Evolutionary conservation across 2,329 filamentous ascomycete genomes (phyloP).

Genomic region (Colletotrichum spinosum): DNA sequence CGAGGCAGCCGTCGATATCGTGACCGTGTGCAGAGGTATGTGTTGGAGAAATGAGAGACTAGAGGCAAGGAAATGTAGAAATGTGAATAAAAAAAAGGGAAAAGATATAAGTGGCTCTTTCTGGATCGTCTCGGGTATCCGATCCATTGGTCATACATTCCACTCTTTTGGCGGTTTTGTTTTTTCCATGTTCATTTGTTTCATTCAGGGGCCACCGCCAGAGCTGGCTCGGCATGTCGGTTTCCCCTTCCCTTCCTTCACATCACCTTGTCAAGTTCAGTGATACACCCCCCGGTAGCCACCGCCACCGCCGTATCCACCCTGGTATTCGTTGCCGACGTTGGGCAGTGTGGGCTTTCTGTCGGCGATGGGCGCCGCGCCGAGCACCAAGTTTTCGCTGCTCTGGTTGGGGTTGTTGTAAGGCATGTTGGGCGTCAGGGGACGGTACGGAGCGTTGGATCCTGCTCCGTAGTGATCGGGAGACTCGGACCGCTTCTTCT

Average conservation of each 20-base stretch:
- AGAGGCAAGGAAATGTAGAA: constrained; percentile 27
- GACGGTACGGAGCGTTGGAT: constrained; percentile 44
- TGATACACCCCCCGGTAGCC: constrained; percentile 37
- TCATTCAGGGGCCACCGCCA: constrained; percentile 15
- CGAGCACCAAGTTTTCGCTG: constrained; percentile 52
- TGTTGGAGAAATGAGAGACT: constrained; percentile 20
- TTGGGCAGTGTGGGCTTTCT: constrained; percentile 50
- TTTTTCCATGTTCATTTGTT: constrained; percentile 31
- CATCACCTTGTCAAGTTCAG: constrained; percentile 1
- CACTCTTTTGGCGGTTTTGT: constrained; percentile 19
- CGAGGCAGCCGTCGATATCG: constrained; percentile 29
- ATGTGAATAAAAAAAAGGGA: constrained; percentile 37
- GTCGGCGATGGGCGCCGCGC: constrained; percentile 52
- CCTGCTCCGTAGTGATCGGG: constrained; percentile 47
- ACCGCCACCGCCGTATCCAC: constrained; percentile 30
- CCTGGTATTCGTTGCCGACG: constrained; percentile 28
- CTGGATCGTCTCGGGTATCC: constrained; percentile 18
- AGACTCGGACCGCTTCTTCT: constrained; percentile 48
- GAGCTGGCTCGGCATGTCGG: not conserved
- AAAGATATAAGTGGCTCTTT: constrained; percentile 34
- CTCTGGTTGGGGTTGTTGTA: constrained; percentile 45
- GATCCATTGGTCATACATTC: constrained; percentile 32
- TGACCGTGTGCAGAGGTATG: constrained; percentile 33
- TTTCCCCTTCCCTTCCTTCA: constrained; percentile 12
- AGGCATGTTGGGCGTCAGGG: constrained; percentile 51